Base-by-base conservation (phyloP, 2,329 filamentous ascomycete species). In the Cercospora nicotianae region DNA sequence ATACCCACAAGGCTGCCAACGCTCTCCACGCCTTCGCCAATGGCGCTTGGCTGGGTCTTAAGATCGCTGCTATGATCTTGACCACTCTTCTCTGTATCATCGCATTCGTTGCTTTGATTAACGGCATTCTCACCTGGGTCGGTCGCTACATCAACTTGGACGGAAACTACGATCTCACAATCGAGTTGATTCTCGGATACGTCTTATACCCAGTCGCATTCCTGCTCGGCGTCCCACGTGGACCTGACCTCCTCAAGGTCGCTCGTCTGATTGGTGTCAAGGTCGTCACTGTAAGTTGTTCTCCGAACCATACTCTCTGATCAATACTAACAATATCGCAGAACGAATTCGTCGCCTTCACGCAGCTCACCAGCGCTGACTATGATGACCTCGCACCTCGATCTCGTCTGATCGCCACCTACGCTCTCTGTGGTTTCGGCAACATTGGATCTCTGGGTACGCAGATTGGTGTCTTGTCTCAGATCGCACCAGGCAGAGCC, bases 391-490 rank as follows among this genome's bases (percentile, higher is more conserved):
- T 96, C 69, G 88, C 87, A 31, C 82, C 87, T 16, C 91, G 93
- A 63, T 92, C 92, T 26, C 85, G 85, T 57, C 86, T 96, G 72
- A 96, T 96, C 76, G 91, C 90, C 57, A 96, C 92, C 61, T 96
- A 96, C 77, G 91, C 91, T 20, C 86, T 94, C 72, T 96, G 92
- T 80, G 84, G 85, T 67, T 81, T 81, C 73, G 93, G 92, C 70
- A 96, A 96, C 82, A 90, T 96, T 73, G 91, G 91, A 64, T 94
- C 92, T 31, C 86, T 96, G 59, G 93, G 93, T 77, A 94, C 93
- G 65, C 93, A 96, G 81, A 95, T 96, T 69, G 93, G 93, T 83
- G 92, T 96, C 67, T 85, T 96, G 63, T 87, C 90, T 3, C 92
- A 96, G 81, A 87, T 96, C 69, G 90, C 91, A 0, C 92, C 93